Evolutionary conservation across 2,329 filamentous ascomycete species (phyloP), one percentile per base, ranked within the genome.

Genomic region (Mariannaea elegans): DNA sequence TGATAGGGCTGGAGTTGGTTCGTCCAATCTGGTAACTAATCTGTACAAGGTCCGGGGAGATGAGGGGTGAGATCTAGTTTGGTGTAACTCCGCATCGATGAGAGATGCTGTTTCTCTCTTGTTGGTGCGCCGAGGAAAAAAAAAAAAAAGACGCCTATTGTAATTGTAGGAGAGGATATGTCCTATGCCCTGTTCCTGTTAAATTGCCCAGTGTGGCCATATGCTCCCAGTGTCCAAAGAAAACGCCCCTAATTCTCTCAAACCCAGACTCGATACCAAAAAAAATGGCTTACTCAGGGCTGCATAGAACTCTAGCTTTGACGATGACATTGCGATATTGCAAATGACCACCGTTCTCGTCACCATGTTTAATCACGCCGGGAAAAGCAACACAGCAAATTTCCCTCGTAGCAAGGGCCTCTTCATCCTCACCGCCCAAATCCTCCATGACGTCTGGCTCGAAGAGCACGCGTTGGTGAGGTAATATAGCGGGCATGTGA

Each of bases 251-350:
- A 9, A 9, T 27, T n/a, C n/a, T n/a, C n/a, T n/a, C n/a, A n/a
- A 27, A 27, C 24, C 24, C 9, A 27, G 24, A 27, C 24, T 27
- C 24, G 5, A 27, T 27, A 27, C 9, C 5, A 27, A 27, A 27
- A 27, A 27, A 27, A 27, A 27, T 6, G 24, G 24, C 18, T 34
- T 71, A 69, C 67, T 84, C 81, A 8, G 81, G 77, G 48, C 77
- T 77, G 69, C 87, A 90, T 46, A 90, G 74, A 5, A 91, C 88
- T 66, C 83, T 84, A n/a, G 87, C 85, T 75, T 89, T 90, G 59
- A 83, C 78, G 64, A 91, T 84, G 44, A 90, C 81, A 70, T 90
- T 90, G 39, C 81, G 80, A 62, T 85, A 83, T 68, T 89, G 83
- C 66, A 84, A 74, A 62, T 87, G 83, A 36, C 83, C 81, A 21